Base-by-base conservation (phyloP, 1,139 yeast species). In the Geotrichum aggregatum region DNA sequence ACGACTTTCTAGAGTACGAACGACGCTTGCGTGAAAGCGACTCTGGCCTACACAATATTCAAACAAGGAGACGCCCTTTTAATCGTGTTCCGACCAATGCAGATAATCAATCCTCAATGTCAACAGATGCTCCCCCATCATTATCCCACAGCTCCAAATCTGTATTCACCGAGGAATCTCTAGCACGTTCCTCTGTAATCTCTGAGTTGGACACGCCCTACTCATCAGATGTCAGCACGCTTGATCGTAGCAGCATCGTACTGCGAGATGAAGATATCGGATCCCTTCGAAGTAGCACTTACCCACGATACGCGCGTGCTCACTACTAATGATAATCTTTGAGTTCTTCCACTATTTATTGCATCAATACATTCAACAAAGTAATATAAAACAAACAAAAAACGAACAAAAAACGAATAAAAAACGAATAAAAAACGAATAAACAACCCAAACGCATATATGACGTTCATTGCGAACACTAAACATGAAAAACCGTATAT, bases 1-100 rank as follows among this genome's bases (percentile, higher is more conserved):
- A 39, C 21, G 50, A 47, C 34, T 47, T 47, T 22, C 24, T 40
- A 28, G 50, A 47, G 22, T 47, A 47, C 18, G 50, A 47, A 21
- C 39, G 50, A 16, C 50, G 30, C 3, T 31, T 47, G 21, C 39
- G 44, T 10, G 50, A 47, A 34, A 21, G 33, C 18, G 50, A 47
- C 26, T 7, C 33, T 6, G 21, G 44, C 16, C 30, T 31, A n/a
- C 45, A 40, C 38, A 40, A 40, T 28, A n/a, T 31, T 28, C 35
- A 33, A 6, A 19, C 28, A 13, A 28, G 11, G 33, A 28, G 24
- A 30, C 5, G 39, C 28, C 19, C 28, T 6, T 19, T 11, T 6
- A 31, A 11, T 26, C 30, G 30, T 24, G 10, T n/a, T 11, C 11
- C 45, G n/a, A 5, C 14, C 3, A 13, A n/a, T 19, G 11, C 11